A percentile compares a stretch with the other conserved stretches of the same genome.
Evolutionary conservation across 176 grass and related monocot species (phyloP).

Genomic region (Aegilops tauschii): DNA sequence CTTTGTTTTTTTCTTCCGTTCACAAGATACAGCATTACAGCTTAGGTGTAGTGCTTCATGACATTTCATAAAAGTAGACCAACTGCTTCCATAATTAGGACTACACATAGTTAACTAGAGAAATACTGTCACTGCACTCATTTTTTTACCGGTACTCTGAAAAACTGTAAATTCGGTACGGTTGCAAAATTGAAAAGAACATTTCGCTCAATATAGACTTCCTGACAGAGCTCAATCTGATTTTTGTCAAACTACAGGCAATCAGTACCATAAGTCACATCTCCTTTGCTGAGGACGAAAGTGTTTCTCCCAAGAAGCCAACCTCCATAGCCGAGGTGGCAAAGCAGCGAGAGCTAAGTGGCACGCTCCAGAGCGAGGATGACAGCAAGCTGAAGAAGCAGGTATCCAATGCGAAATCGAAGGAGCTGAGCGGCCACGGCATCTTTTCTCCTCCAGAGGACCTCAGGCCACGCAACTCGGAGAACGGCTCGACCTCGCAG

Average conservation of each 20-base stretch:
- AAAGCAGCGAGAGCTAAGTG: conserved; percentile 89
- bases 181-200: neutral
- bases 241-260: conserved; percentile 52
- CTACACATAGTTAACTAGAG: neutral
- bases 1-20: neutral
- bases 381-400: conserved; percentile 71
- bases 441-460: conserved; percentile 78
- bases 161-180: neutral
- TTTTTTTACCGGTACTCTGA: neutral
- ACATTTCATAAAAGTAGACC: neutral
- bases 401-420: conserved; percentile 71
- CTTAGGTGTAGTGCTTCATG: neutral
- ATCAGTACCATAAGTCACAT: conserved; percentile 90
- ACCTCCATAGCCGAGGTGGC: conserved; percentile 76
- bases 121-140: neutral
- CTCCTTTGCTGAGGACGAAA: conserved; percentile 79
- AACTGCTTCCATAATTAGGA: neutral
- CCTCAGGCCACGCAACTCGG: conserved; percentile 33
- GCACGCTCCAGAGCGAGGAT: conserved; percentile 57
- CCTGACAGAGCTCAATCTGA: neutral
- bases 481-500: conserved; percentile 51
- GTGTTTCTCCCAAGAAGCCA: conserved; percentile 71
- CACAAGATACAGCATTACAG: neutral
- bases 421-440: conserved; percentile 83
- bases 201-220: neutral